These are phyloP conservation scores for Chamaenerion angustifolium DNA, from an alignment of 345 rosid species.

Conservation along the genomic window DNA sequence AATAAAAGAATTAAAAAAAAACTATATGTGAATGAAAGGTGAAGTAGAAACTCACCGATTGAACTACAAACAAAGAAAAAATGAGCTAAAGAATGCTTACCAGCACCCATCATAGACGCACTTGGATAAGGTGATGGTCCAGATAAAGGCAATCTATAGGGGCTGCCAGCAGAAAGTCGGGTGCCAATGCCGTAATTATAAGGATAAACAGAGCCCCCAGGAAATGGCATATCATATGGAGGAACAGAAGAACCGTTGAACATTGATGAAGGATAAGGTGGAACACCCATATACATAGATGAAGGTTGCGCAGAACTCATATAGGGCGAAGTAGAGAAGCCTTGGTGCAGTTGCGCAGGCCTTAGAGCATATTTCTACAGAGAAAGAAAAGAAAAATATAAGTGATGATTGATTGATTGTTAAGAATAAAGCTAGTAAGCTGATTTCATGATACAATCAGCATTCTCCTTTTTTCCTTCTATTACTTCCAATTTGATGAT, in stretches of 20 bases:
- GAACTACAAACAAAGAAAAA: not conserved
- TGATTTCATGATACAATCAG: no score
- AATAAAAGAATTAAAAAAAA: not conserved
- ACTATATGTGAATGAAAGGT: no score
- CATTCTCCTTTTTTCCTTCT: no score
- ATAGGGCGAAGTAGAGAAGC: slow-evolving; percentile 63
- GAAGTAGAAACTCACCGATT: not conserved
- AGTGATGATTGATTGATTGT: no score
- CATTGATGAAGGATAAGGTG: slow-evolving; percentile 81
- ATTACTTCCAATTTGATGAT: no score
- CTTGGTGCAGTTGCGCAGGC: slow-evolving; percentile 53
- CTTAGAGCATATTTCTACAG: slow-evolving; percentile 68
- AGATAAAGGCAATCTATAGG: slow-evolving; percentile 67
- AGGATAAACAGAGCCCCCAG: slow-evolving; percentile 90
- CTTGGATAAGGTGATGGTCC: slow-evolving; percentile 78
- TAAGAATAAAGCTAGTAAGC: no score
- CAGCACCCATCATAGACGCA: slow-evolving; percentile 81
- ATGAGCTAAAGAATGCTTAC: slow-evolving; percentile 13
- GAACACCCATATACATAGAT: slow-evolving; percentile 74
- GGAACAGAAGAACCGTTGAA: slow-evolving; percentile 74
- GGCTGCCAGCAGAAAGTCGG: slow-evolving; percentile 72
- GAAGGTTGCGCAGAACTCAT: slow-evolving; percentile 67
- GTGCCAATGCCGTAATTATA: slow-evolving; percentile 49
- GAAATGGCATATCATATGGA: slow-evolving; percentile 73
- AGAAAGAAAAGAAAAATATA: not conserved